Evolutionary conservation across 768 basidiomycete genomes (phyloP).

Genomic region (Termitomyces sp.): DNA sequence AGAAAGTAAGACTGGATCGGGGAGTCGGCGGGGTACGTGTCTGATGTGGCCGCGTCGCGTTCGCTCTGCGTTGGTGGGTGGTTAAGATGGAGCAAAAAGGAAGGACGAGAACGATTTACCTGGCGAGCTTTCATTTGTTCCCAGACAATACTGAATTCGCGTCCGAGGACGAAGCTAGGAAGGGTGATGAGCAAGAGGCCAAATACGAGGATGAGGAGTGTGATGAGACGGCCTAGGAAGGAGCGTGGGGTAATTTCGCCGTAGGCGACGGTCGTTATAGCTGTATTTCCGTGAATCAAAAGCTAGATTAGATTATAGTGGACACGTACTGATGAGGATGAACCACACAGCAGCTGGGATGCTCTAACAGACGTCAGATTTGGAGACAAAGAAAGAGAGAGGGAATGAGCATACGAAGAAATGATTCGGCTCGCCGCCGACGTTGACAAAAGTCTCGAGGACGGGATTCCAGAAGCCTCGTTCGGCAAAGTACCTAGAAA

Average conservation of each 20-base stretch:
- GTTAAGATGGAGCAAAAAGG: no score
- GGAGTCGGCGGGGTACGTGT: background rate
- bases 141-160: slow-evolving; percentile 90
- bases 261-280: slow-evolving; percentile 49
- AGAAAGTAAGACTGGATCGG: slow-evolving; percentile 11
- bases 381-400: background rate
- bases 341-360: slow-evolving; percentile 60
- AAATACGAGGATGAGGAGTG: slow-evolving; percentile 81
- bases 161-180: slow-evolving; percentile 86
- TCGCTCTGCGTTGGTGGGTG: background rate
- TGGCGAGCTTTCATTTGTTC: slow-evolving; percentile 63
- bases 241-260: slow-evolving; percentile 90
- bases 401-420: slow-evolving; percentile 49
- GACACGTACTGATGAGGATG: slow-evolving; percentile 68
- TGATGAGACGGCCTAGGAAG: slow-evolving; percentile 80
- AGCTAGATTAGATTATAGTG: no score
- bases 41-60: slow-evolving; percentile 12
- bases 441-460: slow-evolving; percentile 76
- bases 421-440: slow-evolving; percentile 78
- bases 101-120: slow-evolving; percentile 16
- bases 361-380: slow-evolving; percentile 17
- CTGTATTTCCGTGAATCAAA: no score
- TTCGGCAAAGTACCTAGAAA: slow-evolving; percentile 76
- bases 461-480: slow-evolving; percentile 85
- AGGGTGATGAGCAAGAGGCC: slow-evolving; percentile 86